Conservation (phyloP, 2,329 filamentous ascomycete species). For the Botrytis galanthina region DNA sequence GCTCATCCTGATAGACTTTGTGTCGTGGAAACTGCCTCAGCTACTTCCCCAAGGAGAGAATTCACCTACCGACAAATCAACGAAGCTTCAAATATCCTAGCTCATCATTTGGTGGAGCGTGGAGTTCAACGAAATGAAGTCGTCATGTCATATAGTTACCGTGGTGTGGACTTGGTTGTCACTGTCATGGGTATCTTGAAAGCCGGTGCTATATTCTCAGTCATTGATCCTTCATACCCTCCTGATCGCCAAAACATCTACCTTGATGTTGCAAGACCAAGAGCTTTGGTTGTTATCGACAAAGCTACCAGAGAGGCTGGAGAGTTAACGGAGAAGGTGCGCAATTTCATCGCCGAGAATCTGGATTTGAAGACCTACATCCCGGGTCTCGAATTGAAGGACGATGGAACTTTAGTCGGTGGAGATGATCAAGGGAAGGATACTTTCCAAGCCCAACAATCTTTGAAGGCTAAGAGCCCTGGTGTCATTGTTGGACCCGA, state of each 20-base stretch:
- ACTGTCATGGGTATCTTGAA: conserved; percentile 75
- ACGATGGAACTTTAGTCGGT: conserved; percentile 71
- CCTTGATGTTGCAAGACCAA: conserved; percentile 74
- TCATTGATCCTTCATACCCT: conserved; percentile 80
- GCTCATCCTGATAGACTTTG: conserved; percentile 64
- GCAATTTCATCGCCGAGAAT: conserved; percentile 68
- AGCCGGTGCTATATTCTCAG: conserved; percentile 57
- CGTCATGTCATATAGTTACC: conserved; percentile 88
- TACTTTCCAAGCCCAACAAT: conserved; percentile 54
- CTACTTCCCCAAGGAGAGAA: conserved; percentile 52
- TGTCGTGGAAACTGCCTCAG: conserved; percentile 62
- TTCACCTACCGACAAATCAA: conserved; percentile 88
- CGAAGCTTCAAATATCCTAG: conserved; percentile 76
- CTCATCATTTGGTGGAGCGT: conserved; percentile 72
- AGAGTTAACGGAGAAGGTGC: conserved; percentile 55
- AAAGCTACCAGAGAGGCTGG: conserved; percentile 68
- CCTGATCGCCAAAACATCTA: conserved; percentile 79
- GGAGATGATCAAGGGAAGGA: conserved; percentile 66
- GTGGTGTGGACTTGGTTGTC: conserved; percentile 73
- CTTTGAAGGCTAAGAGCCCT: conserved; percentile 56
- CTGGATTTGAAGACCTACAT: conserved; percentile 71
- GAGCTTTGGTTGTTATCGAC: conserved; percentile 69
- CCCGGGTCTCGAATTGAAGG: conserved; percentile 67
- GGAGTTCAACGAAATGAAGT: conserved; percentile 79
- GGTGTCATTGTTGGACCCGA: conserved; percentile 83